phyloP scores from a whole-genome alignment of 495 filamentous ascomycete species.

The Eremomyces bilateralis region DNA sequence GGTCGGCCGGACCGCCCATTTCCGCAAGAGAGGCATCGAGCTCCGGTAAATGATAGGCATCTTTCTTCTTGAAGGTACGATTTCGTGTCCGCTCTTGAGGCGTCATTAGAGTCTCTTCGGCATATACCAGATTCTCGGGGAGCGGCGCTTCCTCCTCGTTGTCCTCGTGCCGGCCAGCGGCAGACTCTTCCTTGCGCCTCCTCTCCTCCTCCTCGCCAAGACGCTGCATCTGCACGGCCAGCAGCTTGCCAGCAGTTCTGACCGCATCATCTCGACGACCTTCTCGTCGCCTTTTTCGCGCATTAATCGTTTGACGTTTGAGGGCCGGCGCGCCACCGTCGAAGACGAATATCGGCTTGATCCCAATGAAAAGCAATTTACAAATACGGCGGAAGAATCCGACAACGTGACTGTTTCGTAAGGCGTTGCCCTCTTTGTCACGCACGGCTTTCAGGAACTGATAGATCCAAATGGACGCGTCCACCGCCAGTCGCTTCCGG shows the following conservation, averaged over 20 bases:
- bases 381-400: constrained; percentile 97
- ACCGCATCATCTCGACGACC: constrained; percentile 83
- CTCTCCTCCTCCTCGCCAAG: constrained; percentile 64
- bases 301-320: constrained; percentile 75
- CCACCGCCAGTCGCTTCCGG: constrained; percentile 82
- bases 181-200: constrained; percentile 26
- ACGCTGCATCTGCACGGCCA: constrained; percentile 83
- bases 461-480: constrained; percentile 99
- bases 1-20: constrained; percentile 81
- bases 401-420: constrained; percentile 84
- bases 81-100: constrained; percentile 48
- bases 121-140: constrained; percentile 64
- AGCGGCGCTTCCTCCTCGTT: constrained; percentile 41
- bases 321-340: constrained; percentile 83
- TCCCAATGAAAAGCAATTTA: constrained; percentile 91
- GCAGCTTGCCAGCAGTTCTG: constrained; percentile 66
- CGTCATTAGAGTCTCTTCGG: constrained; percentile 67
- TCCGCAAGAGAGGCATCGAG: constrained; percentile 49
- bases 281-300: constrained; percentile 57
- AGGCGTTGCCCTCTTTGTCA: constrained; percentile 92
- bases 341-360: constrained; percentile 93
- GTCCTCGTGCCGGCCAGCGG: constrained; percentile 16
- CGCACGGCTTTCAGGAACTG: constrained; percentile 97
- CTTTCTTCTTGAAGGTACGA: constrained; percentile 67
- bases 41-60: constrained; percentile 84